Evolutionary conservation across 306 rosid species (phyloP), one percentile per base, ranked within the genome.

Genomic region (Lupinus albus): DNA sequence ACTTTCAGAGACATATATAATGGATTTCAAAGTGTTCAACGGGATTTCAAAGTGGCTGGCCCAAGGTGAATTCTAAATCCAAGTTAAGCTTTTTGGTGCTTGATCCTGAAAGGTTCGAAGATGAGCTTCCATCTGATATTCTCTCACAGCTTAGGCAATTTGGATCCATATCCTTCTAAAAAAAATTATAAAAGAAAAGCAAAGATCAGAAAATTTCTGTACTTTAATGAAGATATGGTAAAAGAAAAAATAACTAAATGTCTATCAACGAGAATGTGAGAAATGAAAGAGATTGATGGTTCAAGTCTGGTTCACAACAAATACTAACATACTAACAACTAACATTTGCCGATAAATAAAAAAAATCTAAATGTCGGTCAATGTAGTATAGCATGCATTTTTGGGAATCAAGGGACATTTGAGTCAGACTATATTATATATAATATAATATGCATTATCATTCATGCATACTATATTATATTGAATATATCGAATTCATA

Each of bases 1-100:
- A 76, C 39, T 55, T 77, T 47, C 62, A 71, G 49, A 51, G 70
- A 74, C 67, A 72, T 60, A 59, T 25, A 55, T 49, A 70, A 50
- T 62, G 14, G 8, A 6, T 33, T 5, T 61, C 8, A 39, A n/a
- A 25, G 9, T 49, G 10, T 72, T 68, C 79, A 30, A 30, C 70
- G 42, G 63, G 56, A 57, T 70, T 53, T 72, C 82, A 87, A 65
- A 76, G 76, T 54, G 91, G 82, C 54, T 82, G 91, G 20, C 98
- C 96, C 78, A 92, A 81, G 41, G 91, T 92, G 89, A 92, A 92
- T 66, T 89, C 98, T 84, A 92, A 87, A 87, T 92, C 96, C 83
- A 92, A 78, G 81, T 87, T 92, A 71, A 83, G 89, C 75, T 87
- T 89, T 87, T 74, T 82, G 8, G 89, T 92, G 81, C 89, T 92